Conservation (phyloP, 257 asterid species). For the Ajuga chamaepitys region DNA sequence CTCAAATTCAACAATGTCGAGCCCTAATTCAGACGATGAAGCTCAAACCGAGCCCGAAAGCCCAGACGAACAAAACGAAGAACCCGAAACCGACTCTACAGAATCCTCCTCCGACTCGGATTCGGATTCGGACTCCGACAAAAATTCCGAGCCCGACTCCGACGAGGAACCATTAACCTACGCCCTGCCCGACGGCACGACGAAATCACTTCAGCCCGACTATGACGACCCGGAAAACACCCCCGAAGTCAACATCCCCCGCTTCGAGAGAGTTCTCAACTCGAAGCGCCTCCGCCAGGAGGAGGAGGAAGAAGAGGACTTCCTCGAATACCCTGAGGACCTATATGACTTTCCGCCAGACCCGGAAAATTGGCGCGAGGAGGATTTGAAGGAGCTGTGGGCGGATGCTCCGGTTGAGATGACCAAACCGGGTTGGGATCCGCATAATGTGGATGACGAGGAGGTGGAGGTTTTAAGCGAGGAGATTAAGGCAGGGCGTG, state of each 20-base stretch:
- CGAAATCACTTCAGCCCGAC: constrained; percentile 6
- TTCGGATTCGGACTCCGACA: constrained; percentile 27
- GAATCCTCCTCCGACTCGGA: constrained; percentile 9
- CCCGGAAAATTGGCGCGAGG: constrained; percentile 85
- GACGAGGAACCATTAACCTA: constrained; percentile 21
- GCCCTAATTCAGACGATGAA: constrained; percentile 3
- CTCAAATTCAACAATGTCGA: constrained; percentile 23
- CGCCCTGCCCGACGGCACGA: constrained; percentile 20
- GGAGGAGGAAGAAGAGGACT: constrained; percentile 40
- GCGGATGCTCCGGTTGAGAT: constrained; percentile 70
- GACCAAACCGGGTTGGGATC: constrained; percentile 95
- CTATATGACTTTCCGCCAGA: constrained; percentile 66
- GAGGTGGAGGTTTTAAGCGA: constrained; percentile 35
- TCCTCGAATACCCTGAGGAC: constrained; percentile 30
- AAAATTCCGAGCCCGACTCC: constrained; percentile 30
- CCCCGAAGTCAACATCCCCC: constrained; percentile 44
- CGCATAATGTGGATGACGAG: constrained; percentile 55
- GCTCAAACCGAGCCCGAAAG: constrained; percentile 6
- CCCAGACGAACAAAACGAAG: constrained; percentile 11
- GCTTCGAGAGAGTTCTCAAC: constrained; percentile 27
- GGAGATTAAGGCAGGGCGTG: constrained; percentile 52
- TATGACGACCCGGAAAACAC: constrained; percentile 33
- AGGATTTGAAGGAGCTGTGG: constrained; percentile 90
- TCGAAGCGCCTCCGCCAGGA: constrained; percentile 33
- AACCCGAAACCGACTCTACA: constrained; percentile 9